These are phyloP conservation scores for Calendula officinalis DNA, from an alignment of 129 eudicot genomes.

Conservation along the genomic window DNA sequence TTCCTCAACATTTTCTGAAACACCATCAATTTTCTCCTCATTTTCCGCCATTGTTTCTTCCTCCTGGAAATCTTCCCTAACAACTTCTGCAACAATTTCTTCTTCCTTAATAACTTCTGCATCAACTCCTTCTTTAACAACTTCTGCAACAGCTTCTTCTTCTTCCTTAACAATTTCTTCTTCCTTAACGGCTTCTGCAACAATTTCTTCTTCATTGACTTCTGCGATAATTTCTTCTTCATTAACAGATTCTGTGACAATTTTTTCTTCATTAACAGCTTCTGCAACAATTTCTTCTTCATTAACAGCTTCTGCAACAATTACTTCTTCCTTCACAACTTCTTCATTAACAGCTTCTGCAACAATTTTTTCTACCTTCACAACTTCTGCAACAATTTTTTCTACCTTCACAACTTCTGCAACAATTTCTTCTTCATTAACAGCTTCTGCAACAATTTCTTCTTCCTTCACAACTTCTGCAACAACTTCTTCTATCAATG, in stretches of 20 bases:
- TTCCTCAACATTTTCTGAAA: conserved; percentile 15
- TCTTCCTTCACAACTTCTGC: not conserved
- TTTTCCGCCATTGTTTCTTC: conserved; percentile 13
- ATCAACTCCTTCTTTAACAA: conserved; percentile 13
- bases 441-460: no score
- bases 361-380: conserved; percentile 15
- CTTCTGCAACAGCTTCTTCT: no score
- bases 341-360: not conserved
- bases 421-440: no score
- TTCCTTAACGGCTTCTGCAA: no score
- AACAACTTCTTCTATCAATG: not conserved
- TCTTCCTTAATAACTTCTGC: not conserved
- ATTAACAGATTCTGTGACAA: no score
- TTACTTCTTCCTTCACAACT: not conserved
- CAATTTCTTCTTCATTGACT: no score
- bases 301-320: conserved; percentile 1
- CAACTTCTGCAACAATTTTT: not conserved
- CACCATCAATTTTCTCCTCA: conserved; percentile 26
- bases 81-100: no score
- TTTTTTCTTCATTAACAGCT: no score
- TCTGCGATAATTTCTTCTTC: no score
- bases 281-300: conserved; percentile 19
- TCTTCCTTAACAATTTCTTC: no score
- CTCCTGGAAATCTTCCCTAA: conserved; percentile 4
- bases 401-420: not conserved